phyloP scores from a whole-genome alignment of 2,329 filamentous ascomycete genomes.

The Clarireedia homoeocarpa region DNA sequence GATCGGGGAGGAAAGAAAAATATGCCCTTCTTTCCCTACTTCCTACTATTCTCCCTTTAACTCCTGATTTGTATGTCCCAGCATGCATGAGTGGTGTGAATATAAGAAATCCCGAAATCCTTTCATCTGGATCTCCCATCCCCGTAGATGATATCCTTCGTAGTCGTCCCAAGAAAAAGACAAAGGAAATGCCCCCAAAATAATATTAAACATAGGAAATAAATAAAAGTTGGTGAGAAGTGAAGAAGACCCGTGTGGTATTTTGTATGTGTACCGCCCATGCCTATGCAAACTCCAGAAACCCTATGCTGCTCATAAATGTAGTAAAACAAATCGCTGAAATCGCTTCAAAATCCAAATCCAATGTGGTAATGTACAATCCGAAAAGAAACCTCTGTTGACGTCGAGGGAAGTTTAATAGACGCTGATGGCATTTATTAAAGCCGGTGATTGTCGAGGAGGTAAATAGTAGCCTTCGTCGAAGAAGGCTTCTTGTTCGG shows the following conservation, averaged over 20 bases:
- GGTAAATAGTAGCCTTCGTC: constrained; percentile 42
- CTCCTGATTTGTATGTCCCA: not conserved
- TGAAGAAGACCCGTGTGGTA: no score
- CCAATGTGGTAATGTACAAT: constrained; percentile 11
- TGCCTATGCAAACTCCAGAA: constrained; percentile 8
- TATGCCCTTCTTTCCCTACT: not conserved
- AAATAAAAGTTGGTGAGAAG: no score
- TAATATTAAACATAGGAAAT: no score
- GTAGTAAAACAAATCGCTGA: constrained; percentile 8
- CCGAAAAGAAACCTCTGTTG: not conserved
- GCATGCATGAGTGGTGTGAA: not conserved
- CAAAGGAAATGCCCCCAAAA: no score
- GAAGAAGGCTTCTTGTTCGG: constrained; percentile 35
- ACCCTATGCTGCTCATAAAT: not conserved
- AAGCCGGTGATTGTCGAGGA: constrained; percentile 32
- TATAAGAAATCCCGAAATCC: not conserved
- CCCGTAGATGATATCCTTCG: not conserved
- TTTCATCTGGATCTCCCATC: not conserved
- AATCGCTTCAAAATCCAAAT: constrained; percentile 17
- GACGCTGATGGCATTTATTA: constrained; percentile 37
- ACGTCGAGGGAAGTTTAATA: constrained; percentile 29
- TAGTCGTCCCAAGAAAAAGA: not conserved
- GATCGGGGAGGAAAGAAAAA: not conserved
- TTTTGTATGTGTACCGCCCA: not conserved
- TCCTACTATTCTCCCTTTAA: not conserved